phyloP scores from a whole-genome alignment of 495 filamentous ascomycete species.

The Hypomontagnella monticulosa region DNA sequence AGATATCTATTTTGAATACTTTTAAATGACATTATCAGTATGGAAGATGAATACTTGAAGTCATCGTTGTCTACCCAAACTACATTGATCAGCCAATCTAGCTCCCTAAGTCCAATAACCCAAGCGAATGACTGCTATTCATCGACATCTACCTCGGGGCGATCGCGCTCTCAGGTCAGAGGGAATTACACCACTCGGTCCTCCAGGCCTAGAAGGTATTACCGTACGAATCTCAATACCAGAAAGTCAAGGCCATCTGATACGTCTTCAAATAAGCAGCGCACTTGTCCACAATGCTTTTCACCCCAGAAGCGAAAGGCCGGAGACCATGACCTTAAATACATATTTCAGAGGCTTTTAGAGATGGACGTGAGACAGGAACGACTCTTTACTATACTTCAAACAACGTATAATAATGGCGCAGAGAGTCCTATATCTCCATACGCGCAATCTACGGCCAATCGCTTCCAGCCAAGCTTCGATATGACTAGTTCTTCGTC shows the following conservation, averaged over 20 bases:
- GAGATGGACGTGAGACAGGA: slow-evolving; percentile 17
- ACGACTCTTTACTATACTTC: slow-evolving; percentile 2
- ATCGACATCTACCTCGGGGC: not conserved
- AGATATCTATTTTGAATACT: not conserved
- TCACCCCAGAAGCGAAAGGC: not conserved
- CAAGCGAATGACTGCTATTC: not conserved
- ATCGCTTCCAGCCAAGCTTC: slow-evolving; percentile 4
- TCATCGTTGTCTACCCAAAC: slow-evolving; percentile 1
- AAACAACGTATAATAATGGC: not conserved
- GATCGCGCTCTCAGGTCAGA: not conserved
- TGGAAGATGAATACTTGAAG: slow-evolving; percentile 2
- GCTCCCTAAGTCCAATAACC: not conserved
- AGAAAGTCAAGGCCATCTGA: not conserved
- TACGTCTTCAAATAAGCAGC: not conserved
- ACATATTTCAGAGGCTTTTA: slow-evolving; percentile 7
- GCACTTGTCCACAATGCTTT: slow-evolving; percentile 1
- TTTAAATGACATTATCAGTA: not conserved
- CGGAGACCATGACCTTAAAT: not conserved
- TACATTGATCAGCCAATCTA: slow-evolving; percentile 16
- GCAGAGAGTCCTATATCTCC: not conserved
- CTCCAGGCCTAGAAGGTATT: not conserved
- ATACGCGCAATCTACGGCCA: not conserved
- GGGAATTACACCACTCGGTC: not conserved
- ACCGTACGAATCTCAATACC: not conserved
- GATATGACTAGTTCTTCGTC: slow-evolving; percentile 9